Base-by-base conservation (phyloP, 2,329 filamentous ascomycete genomes). In the Beauveria sp. region DNA sequence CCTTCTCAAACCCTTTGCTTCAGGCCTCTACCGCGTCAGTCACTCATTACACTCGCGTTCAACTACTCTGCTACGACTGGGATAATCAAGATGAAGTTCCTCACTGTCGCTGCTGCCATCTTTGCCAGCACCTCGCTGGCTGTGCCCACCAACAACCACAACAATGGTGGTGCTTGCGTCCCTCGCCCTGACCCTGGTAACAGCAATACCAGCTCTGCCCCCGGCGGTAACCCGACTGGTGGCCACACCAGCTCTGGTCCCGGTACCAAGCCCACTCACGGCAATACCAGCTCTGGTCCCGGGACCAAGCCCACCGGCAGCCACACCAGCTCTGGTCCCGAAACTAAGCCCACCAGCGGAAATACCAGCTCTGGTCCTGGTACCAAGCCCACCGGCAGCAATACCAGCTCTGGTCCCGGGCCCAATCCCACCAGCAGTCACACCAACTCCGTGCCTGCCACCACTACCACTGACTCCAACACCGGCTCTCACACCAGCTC, bases 11-110 rank as follows among this genome's bases (percentile, higher is more conserved):
- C 40, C 42, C 22, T 28, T 38, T 57, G 22, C 54, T 38, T 31
- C 60, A 52, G 53, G 38, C 49, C 43, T 28, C 31, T 51, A 53
- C 52, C n/a, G 24, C 34, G 52, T 28, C 53, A 61, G 48, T 38
- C 50, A 52, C 31, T 51, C 34, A 49, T 60, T 62, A 31, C 31
- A 51, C 31, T 51, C 49, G 46, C 38, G 20, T 43, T 26, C 52
- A 14, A 43, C 31, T 49, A 38, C 34, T 20, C 26, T 51, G 10
- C 22, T 34, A 56, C 43, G 26, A 43, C 24, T 48, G 34, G 38
- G 31, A 52, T 28, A 22, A 53, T 60, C 62, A 65, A 58, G 49
- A 67, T 67, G 66, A 66, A 66, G 66, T 61, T 66, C 62, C 12
- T 65, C 56, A 49, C 64, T 48, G 53, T 64, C 42, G 65, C 64